phyloP scores from a whole-genome alignment of 495 filamentous ascomycete species.

The Neurospora intermedia region DNA sequence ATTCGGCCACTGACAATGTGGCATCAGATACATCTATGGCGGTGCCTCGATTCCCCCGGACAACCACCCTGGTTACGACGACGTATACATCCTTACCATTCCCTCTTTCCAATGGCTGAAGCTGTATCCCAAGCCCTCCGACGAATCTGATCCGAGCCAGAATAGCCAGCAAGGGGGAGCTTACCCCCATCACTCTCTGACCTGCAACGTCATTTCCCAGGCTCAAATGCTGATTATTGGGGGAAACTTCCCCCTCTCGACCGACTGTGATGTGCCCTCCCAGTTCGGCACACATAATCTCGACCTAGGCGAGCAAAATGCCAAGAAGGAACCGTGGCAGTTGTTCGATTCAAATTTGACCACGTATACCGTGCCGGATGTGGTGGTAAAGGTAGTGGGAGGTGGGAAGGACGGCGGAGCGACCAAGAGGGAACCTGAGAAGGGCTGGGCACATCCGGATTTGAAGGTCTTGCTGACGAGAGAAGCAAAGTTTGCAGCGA shows the following conservation, averaged over 20 bases:
- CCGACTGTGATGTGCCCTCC: conserved; percentile 54
- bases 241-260: conserved; percentile 49
- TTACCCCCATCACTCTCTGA: conserved; percentile 36
- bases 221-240: conserved; percentile 60
- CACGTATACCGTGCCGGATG: conserved; percentile 49
- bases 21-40: conserved; percentile 40
- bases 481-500: conserved; percentile 15
- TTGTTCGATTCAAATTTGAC: conserved; percentile 22
- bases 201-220: conserved; percentile 38
- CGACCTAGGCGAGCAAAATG: conserved; percentile 36
- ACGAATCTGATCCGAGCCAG: not conserved
- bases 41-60: conserved; percentile 32
- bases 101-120: conserved; percentile 49
- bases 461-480: conserved; percentile 19
- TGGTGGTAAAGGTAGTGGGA: conserved; percentile 50
- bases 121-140: conserved; percentile 23
- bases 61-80: conserved; percentile 35
- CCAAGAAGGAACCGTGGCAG: conserved; percentile 19
- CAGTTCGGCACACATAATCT: conserved; percentile 52
- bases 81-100: conserved; percentile 46
- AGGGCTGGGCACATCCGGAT: conserved; percentile 20
- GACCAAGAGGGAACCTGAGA: conserved; percentile 51
- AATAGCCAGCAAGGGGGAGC: conserved; percentile 11
- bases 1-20: not conserved
- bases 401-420: conserved; percentile 52